phyloP scores from a whole-genome alignment of 306 rosid species.

The Herpetospermum pedunculosum region DNA sequence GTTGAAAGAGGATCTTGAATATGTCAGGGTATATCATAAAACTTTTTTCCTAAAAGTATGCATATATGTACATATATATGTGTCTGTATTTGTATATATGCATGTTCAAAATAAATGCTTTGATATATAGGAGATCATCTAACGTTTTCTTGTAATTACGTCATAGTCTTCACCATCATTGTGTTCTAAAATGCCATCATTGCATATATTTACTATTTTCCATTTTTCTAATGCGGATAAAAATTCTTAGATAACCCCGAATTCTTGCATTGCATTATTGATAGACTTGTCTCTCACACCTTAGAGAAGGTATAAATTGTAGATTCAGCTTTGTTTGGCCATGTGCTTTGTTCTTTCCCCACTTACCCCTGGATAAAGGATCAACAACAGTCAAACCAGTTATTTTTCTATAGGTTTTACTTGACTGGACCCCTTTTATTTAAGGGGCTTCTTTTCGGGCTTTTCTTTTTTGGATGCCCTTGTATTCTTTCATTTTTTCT shows the following conservation, averaged over 20 bases:
- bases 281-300: not conserved
- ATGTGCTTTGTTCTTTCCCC: not conserved
- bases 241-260: not conserved
- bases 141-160: not conserved
- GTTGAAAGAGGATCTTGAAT: constrained; percentile 82
- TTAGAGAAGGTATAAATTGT: not conserved
- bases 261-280: not conserved
- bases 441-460: too few relatives aligned
- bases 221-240: not conserved
- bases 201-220: not conserved
- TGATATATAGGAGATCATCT: not conserved
- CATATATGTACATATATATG: not conserved
- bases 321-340: not conserved
- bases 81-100: too few relatives aligned
- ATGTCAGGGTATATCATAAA: constrained; percentile 54
- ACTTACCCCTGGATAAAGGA: not conserved
- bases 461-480: too few relatives aligned
- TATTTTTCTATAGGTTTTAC: too few relatives aligned
- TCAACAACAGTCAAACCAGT: not conserved
- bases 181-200: not conserved
- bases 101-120: not conserved
- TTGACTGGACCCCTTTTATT: too few relatives aligned
- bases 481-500: too few relatives aligned
- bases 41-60: not conserved
- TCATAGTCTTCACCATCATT: not conserved